phyloP scores from a whole-genome alignment of 352 stramenopile genomes.

The Pythium scleroteichum region DNA sequence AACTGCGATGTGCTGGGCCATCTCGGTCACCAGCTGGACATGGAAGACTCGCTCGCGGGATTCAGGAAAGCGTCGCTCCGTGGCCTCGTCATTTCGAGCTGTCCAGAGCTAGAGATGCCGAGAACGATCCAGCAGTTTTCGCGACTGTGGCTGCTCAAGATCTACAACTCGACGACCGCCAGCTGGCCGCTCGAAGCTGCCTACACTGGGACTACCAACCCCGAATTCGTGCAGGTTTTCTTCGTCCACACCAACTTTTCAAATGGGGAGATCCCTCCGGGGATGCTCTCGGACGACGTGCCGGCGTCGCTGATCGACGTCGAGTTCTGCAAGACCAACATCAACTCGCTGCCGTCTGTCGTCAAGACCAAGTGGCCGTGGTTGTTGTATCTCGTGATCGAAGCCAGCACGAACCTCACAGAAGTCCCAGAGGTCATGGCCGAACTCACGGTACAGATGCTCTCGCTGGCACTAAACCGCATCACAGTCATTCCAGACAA shows the following conservation, averaged over 20 bases:
- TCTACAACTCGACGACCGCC: constrained; percentile 20
- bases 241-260: constrained; percentile 6
- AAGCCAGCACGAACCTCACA: too few species aligned
- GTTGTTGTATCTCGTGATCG: too few species aligned
- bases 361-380: not conserved
- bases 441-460: not conserved
- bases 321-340: constrained; percentile 8
- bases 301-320: not conserved
- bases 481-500: constrained; percentile 1
- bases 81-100: constrained; percentile 13
- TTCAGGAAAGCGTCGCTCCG: too few species aligned
- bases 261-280: not conserved
- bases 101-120: constrained; percentile 7
- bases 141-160: not conserved
- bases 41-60: too few species aligned
- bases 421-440: too few species aligned
- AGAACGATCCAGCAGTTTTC: constrained; percentile 1
- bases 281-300: not conserved
- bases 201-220: not conserved
- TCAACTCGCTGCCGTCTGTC: not conserved
- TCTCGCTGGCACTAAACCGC: not conserved
- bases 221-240: constrained; percentile 2
- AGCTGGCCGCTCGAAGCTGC: constrained; percentile 13
- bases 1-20: constrained; percentile 2
- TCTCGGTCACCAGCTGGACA: not conserved